Evolutionary conservation across 768 basidiomycete species (phyloP), one percentile per base, ranked within the genome.

Genomic region (Suillus occidentalis): DNA sequence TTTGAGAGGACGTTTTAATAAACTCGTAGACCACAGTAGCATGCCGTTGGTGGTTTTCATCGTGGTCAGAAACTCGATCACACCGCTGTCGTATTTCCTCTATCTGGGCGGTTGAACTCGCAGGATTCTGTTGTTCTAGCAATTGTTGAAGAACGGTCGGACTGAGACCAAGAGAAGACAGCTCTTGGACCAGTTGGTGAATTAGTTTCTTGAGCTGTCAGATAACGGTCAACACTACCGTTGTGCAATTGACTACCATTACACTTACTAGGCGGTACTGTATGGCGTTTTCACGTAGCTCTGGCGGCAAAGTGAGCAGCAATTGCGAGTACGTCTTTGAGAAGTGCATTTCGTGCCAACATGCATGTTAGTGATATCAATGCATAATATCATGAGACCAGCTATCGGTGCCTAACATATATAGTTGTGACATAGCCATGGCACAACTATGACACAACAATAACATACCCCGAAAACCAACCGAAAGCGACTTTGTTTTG

Each of bases 141-240:
- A 83, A 74, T 58, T 81, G 76, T 0, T 84, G 84, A 16, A 88
- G 75, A 0, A 85, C 71, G 10, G 76, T 71, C 6, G 86, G 86
- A 64, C 78, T 79, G 7, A 89, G 77, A 0, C 92, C 95, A 28
- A 94, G 79, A 2, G 85, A 82, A 4, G 85, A 81, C 20, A 98
- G 87, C 75, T 98, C 95, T 12, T 79, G 76, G 1, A 91, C 92
- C 43, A 95, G 85, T 72, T 89, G 84, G 67, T 92, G 91, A 69
- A 98, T 95, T 37, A 96, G 79, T 70, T 92, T 94, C 79, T 98
- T 97, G 63, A 98, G 87, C 91, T 97, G 69, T 49, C 37, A 25
- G 42, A 42, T n/a, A 39, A 42, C 18, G 40, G 12, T 66, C 22
- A 45, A 36, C 34, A 20, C 31, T 36, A 28, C 20, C 8, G 13